Evolutionary conservation across 257 asterid genomes (phyloP).

Genomic region (Echites panduratus): DNA sequence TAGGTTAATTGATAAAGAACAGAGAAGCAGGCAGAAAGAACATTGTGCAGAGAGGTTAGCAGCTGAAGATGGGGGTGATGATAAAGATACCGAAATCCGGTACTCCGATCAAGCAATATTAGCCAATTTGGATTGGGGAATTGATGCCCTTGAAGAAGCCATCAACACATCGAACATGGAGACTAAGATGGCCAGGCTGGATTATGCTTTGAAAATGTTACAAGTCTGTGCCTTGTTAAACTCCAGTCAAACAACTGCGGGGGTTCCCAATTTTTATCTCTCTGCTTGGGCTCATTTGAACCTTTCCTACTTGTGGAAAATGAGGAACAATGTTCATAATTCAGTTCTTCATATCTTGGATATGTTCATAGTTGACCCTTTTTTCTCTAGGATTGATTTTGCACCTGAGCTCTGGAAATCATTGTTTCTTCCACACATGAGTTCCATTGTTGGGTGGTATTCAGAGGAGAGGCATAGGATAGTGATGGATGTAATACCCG

Average conservation of each 20-base stretch:
- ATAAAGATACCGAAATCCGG: constrained; percentile 37
- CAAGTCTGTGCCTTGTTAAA: constrained; percentile 75
- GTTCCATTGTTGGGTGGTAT: constrained; percentile 73
- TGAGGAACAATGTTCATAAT: constrained; percentile 37
- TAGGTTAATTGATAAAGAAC: constrained; percentile 43
- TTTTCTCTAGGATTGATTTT: constrained; percentile 70
- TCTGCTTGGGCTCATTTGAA: constrained; percentile 85
- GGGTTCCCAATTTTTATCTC: constrained; percentile 69
- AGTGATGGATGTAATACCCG: constrained; percentile 74
- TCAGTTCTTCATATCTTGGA: constrained; percentile 53
- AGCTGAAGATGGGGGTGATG: constrained; percentile 49
- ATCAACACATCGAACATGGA: constrained; percentile 55
- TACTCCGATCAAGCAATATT: constrained; percentile 83
- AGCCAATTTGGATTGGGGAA: constrained; percentile 87
- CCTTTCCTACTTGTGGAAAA: constrained; percentile 56
- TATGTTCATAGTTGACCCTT: constrained; percentile 68
- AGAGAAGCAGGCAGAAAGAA: constrained; percentile 54
- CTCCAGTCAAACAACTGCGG: constrained; percentile 58
- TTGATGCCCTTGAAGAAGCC: constrained; percentile 83
- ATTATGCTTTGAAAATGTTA: constrained; percentile 73
- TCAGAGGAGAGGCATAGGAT: constrained; percentile 57
- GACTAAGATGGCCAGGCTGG: constrained; percentile 67
- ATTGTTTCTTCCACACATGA: constrained; percentile 65
- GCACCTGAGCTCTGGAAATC: constrained; percentile 81
- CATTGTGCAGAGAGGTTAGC: constrained; percentile 79